Evolutionary conservation across 1,139 yeast species (phyloP), one percentile per base, ranked within the genome.

Genomic region (Sugiyamaella pinicola): DNA sequence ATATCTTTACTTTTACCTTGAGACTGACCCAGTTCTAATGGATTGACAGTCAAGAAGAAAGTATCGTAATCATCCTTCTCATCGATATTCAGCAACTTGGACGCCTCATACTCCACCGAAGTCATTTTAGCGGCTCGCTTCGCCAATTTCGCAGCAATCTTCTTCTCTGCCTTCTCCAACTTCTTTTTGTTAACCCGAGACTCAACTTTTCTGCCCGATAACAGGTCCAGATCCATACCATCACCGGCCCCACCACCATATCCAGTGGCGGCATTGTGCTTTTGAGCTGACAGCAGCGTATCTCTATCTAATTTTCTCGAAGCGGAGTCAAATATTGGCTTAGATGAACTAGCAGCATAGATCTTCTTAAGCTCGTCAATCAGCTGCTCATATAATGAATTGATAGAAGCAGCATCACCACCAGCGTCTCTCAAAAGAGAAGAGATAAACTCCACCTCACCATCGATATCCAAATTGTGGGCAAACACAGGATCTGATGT

Each of bases 1-100:
- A 93, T 88, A 70, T 93, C 98, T 72, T 93, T 93, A 13, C 96
- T 86, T 70, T 91, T 91, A 56, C 98, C 98, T 46, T 93, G 95
- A 64, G 89, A 84, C 1, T 90, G 82, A 12, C 68, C 66, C 64
- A 88, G 84, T 54, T 93, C 97, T 65, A 93, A 78, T 8, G 99
- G 99, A 68, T 93, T 93, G 69, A 93, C 95, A 63, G 93, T 87
- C 68, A 93, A 80, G 79, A 87, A 93, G 80, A 91, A 93, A 42
- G 91, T 86, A 70, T 93, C 99, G 70, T 91, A 93, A 68, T 90
- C 93, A 43, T 84, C 87, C 28, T 78, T 81, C 13, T 69, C 67
- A 54, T 78, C 76, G 48, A 82, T 87, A 60, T 81, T 80, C 59
- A 93, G 78, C 61, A 93, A 79, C 70, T 85, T 89, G 38, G 97